Conservation (phyloP, 148 eudicot species). For the Nepenthes mirabilis region DNA sequence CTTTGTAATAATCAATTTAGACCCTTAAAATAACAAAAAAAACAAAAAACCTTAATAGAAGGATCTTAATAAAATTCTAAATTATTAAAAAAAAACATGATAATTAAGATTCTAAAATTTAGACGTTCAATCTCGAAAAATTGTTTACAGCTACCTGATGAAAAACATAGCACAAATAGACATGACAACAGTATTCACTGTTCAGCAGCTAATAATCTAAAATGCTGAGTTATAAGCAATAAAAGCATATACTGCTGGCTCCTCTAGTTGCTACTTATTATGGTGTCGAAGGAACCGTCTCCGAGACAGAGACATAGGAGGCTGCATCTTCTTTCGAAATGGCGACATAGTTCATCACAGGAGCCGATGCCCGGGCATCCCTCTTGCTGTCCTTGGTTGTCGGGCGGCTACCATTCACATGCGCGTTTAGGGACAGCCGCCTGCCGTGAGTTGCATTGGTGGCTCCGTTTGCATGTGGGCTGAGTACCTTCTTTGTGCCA, state of each 20-base stretch:
- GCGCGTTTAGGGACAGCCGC: constrained; percentile 47
- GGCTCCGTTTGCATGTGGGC: constrained; percentile 80
- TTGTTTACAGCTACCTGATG: too few relatives aligned
- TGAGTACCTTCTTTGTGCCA: constrained; percentile 57
- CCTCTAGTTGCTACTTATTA: constrained; percentile 18
- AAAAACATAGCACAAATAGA: too few relatives aligned
- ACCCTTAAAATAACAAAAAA: too few relatives aligned
- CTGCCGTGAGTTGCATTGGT: constrained; percentile 56
- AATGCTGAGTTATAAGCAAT: too few relatives aligned
- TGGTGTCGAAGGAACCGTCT: constrained; percentile 56
- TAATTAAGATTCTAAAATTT: too few relatives aligned
- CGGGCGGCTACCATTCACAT: constrained; percentile 64
- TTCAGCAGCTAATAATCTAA: too few relatives aligned
- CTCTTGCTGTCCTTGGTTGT: constrained; percentile 55
- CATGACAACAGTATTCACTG: too few relatives aligned
- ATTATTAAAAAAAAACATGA: too few relatives aligned
- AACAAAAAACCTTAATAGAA: too few relatives aligned
- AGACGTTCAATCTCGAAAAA: too few relatives aligned
- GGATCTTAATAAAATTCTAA: too few relatives aligned
- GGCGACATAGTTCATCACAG: constrained; percentile 58
- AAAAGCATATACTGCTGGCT: constrained; percentile 1
- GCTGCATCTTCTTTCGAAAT: constrained; percentile 67
- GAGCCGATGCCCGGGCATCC: constrained; percentile 56
- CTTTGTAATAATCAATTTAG: too few relatives aligned
- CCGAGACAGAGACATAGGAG: constrained; percentile 67